Percentiles rank a stretch among this genome's conserved stretches.
phyloP scores from a whole-genome alignment of 2,329 filamentous ascomycete species.

The Pseudogymnoascus sp. region DNA sequence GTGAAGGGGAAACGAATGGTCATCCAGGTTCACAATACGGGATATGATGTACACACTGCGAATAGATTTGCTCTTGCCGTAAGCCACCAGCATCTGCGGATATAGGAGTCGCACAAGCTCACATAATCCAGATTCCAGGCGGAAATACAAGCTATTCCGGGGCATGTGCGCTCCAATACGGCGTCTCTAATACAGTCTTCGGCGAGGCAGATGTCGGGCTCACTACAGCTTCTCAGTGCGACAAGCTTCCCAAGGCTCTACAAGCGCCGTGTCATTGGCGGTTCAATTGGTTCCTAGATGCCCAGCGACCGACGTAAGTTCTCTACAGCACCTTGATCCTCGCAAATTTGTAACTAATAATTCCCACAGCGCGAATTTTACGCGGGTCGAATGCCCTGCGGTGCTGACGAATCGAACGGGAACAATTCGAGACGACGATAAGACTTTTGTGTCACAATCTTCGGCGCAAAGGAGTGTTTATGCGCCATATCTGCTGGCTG shows the following conservation, averaged over 20 bases:
- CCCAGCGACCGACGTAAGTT: background rate
- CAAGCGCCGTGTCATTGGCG: background rate
- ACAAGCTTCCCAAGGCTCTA: background rate
- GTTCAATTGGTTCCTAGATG: background rate
- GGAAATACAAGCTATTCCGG: background rate
- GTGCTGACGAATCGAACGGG: background rate
- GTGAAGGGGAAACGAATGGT: constrained; percentile 52
- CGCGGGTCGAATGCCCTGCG: background rate
- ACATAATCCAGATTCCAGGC: background rate
- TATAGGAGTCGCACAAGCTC: background rate
- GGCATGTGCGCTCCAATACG: background rate
- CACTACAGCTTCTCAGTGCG: background rate
- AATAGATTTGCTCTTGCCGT: constrained; percentile 46
- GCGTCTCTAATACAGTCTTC: background rate
- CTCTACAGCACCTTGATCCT: background rate
- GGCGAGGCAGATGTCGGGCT: background rate
- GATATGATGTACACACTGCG: constrained; percentile 44
- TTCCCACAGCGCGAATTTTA: background rate
- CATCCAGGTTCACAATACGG: constrained; percentile 54
- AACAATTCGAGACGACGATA: constrained; percentile 1
- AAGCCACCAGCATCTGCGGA: constrained; percentile 14
- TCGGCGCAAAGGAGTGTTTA: background rate
- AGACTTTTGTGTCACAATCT: background rate
- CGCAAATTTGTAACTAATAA: background rate
- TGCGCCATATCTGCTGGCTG: background rate